A percentile compares a stretch with the other conserved stretches of the same genome.
phyloP scores from a whole-genome alignment of 2,329 filamentous ascomycete species.

The Colletotrichum spaethianum region DNA sequence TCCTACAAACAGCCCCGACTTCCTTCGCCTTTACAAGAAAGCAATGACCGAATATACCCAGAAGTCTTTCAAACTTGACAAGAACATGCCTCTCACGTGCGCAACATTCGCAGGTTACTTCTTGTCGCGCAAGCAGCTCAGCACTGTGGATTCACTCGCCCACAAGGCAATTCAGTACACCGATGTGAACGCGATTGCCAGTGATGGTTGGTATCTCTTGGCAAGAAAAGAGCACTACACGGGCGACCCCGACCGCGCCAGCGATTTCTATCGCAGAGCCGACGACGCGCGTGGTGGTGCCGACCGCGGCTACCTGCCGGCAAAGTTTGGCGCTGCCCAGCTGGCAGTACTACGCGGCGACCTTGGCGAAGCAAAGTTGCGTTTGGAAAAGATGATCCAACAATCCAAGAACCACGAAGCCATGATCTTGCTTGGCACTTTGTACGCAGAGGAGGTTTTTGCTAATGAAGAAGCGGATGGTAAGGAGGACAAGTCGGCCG shows the following conservation, averaged over 20 bases:
- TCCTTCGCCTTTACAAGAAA: conserved; percentile 88
- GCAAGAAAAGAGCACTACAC: conserved; percentile 92
- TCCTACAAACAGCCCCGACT: conserved; percentile 86
- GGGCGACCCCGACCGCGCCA: conserved; percentile 80
- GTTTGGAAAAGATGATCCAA: conserved; percentile 94
- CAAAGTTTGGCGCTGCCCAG: conserved; percentile 95
- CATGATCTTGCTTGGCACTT: conserved; percentile 90
- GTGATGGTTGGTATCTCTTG: conserved; percentile 97
- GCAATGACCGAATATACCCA: conserved; percentile 96
- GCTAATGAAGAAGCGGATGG: conserved; percentile 77
- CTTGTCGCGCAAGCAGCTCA: conserved; percentile 83
- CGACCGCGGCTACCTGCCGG: conserved; percentile 92
- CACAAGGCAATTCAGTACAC: conserved; percentile 96
- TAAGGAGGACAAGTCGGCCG: conserved; percentile 89
- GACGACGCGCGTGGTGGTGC: conserved; percentile 92
- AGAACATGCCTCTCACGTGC: conserved; percentile 90
- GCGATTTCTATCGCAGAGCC: conserved; percentile 89
- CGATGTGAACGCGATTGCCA: conserved; percentile 95
- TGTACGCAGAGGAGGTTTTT: conserved; percentile 97
- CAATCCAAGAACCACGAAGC: conserved; percentile 87
- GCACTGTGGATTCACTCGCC: conserved; percentile 87
- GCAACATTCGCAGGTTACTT: conserved; percentile 94
- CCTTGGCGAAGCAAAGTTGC: conserved; percentile 91
- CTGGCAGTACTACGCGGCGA: conserved; percentile 88
- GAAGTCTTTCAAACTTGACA: conserved; percentile 93